These are phyloP conservation scores for Claviceps capensis DNA, from an alignment of 2,329 filamentous ascomycete genomes.

Conservation along the genomic window DNA sequence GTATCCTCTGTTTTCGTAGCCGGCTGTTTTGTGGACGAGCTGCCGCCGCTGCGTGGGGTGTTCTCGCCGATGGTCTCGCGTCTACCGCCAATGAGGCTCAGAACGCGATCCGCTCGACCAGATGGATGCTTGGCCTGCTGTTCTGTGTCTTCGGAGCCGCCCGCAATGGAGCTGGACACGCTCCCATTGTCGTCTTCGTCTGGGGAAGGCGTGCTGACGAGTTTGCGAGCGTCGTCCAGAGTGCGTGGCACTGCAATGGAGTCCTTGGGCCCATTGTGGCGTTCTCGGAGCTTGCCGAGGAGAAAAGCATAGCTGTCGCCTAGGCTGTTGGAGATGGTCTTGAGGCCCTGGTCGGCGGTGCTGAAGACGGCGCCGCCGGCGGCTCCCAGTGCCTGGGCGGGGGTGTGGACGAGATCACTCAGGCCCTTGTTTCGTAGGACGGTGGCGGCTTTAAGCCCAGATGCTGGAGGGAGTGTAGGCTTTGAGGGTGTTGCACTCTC, in stretches of 20 bases:
- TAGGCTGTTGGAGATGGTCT: constrained; percentile 80
- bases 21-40: constrained; percentile 47
- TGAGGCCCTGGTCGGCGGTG: constrained; percentile 82
- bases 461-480: constrained; percentile 20
- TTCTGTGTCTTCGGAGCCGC: constrained; percentile 25
- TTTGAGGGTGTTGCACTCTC: constrained; percentile 22
- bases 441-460: constrained; percentile 30
- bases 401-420: constrained; percentile 75
- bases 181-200: constrained; percentile 51
- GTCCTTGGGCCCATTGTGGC: constrained; percentile 30
- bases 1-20: constrained; percentile 30
- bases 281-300: constrained; percentile 73
- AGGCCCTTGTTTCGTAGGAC: constrained; percentile 58
- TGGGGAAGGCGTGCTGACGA: constrained; percentile 60
- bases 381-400: constrained; percentile 66
- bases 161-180: constrained; percentile 36
- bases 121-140: constrained; percentile 13
- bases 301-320: constrained; percentile 91
- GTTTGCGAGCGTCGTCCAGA: constrained; percentile 78
- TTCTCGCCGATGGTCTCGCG: constrained; percentile 73
- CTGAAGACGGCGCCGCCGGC: constrained; percentile 75
- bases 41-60: constrained; percentile 40
- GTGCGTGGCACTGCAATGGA: constrained; percentile 66
- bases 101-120: constrained; percentile 47
- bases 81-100: constrained; percentile 58